Evolutionary conservation across 768 basidiomycete species (phyloP).

Genomic region (Termitomyces sp.): DNA sequence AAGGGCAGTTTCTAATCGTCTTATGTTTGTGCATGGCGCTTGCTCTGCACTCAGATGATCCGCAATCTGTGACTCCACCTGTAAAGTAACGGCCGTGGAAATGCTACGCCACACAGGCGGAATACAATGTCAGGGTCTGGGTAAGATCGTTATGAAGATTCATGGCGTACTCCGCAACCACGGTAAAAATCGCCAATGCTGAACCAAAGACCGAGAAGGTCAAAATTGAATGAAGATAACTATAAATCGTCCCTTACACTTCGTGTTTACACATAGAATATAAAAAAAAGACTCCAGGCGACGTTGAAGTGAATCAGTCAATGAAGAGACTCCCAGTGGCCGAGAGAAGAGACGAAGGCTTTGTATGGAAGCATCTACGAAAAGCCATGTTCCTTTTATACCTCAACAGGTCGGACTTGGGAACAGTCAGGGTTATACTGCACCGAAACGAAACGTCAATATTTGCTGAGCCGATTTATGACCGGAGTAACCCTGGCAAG

Average conservation of each 20-base stretch:
- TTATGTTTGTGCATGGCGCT: slow-evolving; percentile 39
- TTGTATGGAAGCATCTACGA: not conserved
- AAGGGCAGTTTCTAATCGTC: slow-evolving; percentile 34
- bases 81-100: slow-evolving; percentile 46
- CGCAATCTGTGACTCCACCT: slow-evolving; percentile 36
- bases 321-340: not conserved
- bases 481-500: slow-evolving; percentile 12
- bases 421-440: slow-evolving; percentile 14
- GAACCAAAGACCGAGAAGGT: slow-evolving; percentile 3
- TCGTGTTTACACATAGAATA: slow-evolving; percentile 31
- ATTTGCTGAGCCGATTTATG: slow-evolving; percentile 13
- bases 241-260: slow-evolving; percentile 21
- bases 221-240: not conserved
- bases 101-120: slow-evolving; percentile 26
- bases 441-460: slow-evolving; percentile 15
- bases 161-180: slow-evolving; percentile 35
- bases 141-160: not conserved
- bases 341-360: not conserved
- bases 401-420: slow-evolving; percentile 13
- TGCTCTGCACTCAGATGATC: slow-evolving; percentile 30
- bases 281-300: not conserved
- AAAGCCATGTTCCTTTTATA: slow-evolving; percentile 11
- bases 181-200: slow-evolving; percentile 46
- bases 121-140: slow-evolving; percentile 6
- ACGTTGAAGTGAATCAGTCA: not conserved